Base-by-base conservation (phyloP, 768 basidiomycete species). In the Mycena haematopus region DNA sequence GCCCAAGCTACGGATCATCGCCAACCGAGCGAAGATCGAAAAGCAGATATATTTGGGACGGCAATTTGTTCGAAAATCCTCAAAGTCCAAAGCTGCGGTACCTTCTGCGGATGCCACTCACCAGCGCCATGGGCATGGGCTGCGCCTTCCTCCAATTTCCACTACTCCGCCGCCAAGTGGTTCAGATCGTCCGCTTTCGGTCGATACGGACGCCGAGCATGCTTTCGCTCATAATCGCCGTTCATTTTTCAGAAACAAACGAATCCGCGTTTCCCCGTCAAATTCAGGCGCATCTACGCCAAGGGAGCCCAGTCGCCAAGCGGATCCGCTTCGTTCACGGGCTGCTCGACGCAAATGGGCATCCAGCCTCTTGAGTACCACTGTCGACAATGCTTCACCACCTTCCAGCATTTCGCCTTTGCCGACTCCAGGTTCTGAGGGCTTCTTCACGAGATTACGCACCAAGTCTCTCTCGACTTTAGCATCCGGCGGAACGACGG, bases 1-100 rank as follows among this genome's bases (percentile, higher is more conserved):
- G 95, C 96, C 97, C 0, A 98, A 96, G 95, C 77, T 97, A 15
- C 94, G 93, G 69, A 98, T 99, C 86, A 92, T 98, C 61, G 87
- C 90, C 71, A 98, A 99, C 73, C 84, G 96, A n/a, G 82, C 86
- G 66, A 85, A 86, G 10, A 80, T 93, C n/a, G 90, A 97, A 75
- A 88, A 87, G 57, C 89, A 94, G 68, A 92, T 97, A 51, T 79
- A 88, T 42, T 77, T 88, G 13, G 95, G 95, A 21, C 87, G 95
- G 13, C 86, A 90, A 69, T 80, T 81, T 54, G 82, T 93, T 44
- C 89, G 92, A 21, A 82, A 75, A 63, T 77, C 82, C 9, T 74
- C 84, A 47, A 86, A 85, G 63, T 53, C 61, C 50, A 76, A 73
- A 66, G 73, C 69, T 31, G 5, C 42, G 21, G 1, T 33, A 14